Conservation (phyloP, 148 eudicot genomes). For the Nepenthes mirabilis region DNA sequence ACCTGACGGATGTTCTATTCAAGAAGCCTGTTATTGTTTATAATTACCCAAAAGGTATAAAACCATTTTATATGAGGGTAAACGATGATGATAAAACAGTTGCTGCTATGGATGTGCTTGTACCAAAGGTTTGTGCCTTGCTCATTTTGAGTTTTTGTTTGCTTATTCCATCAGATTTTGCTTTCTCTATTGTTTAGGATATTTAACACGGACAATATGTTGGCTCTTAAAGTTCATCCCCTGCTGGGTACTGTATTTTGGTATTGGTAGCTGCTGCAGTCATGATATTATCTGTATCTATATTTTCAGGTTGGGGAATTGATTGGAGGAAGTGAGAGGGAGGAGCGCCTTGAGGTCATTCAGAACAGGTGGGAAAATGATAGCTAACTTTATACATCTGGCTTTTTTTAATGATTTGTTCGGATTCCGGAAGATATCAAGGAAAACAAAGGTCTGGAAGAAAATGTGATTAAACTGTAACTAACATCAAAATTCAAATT, state of each 20-base stretch:
- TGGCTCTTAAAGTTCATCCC: no score
- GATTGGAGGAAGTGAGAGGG: constrained; percentile 97
- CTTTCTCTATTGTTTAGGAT: no score
- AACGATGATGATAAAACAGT: constrained; percentile 87
- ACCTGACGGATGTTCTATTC: constrained; percentile 64
- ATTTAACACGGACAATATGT: no score
- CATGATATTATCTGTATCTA: background rate
- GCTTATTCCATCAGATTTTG: background rate
- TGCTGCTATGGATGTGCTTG: constrained; percentile 99
- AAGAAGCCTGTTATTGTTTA: constrained; percentile 84
- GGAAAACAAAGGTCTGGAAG: no score
- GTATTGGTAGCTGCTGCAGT: background rate
- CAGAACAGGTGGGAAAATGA: constrained; percentile 36
- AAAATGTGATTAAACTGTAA: no score
- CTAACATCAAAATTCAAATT: no score
- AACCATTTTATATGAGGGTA: constrained; percentile 96
- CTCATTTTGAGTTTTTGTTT: background rate
- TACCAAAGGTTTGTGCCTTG: constrained; percentile 61
- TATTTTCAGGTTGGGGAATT: constrained; percentile 82
- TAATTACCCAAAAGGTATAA: constrained; percentile 90
- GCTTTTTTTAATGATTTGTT: no score
- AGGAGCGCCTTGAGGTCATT: constrained; percentile 80
- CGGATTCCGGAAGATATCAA: no score
- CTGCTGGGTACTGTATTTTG: background rate
- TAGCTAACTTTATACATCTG: no score